A percentile compares a stretch with the other conserved stretches of the same genome.
These are phyloP conservation scores for Rhodotorula toruloides DNA, from an alignment of 768 basidiomycete species.

Conservation along the genomic window DNA sequence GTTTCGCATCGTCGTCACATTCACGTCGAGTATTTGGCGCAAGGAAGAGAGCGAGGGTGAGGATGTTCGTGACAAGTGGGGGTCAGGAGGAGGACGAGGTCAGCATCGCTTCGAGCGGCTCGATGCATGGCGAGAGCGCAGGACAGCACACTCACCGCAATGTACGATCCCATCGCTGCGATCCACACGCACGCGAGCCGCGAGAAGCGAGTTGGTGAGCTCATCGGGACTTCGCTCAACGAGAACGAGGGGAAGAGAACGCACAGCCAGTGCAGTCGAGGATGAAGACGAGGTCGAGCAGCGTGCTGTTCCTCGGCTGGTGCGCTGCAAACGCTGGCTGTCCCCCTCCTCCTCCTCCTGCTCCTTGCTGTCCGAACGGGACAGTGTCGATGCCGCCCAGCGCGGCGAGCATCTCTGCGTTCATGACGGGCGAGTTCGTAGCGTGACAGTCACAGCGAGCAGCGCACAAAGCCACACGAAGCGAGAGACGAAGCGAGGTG, in stretches of 20 bases:
- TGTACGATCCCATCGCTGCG: constrained; percentile 38
- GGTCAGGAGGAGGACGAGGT: neutral
- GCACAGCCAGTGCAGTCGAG: constrained; percentile 36
- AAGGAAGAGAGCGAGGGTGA: neutral
- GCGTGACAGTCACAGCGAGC: no score
- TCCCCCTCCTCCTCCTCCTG: neutral
- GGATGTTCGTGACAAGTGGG: neutral
- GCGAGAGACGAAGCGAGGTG: no score
- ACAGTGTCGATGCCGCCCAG: constrained; percentile 11
- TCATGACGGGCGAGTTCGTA: neutral
- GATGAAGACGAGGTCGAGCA: constrained; percentile 35
- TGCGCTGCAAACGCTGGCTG: neutral
- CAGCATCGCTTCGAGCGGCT: no score
- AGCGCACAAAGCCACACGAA: no score
- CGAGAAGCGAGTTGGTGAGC: neutral
- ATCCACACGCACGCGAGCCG: no score
- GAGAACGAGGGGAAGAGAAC: neutral
- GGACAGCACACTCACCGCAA: constrained; percentile 13
- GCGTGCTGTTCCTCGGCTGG: neutral
- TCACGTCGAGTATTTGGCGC: no score
- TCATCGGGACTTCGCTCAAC: neutral
- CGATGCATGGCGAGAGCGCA: neutral
- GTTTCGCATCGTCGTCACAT: no score
- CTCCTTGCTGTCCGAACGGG: neutral
- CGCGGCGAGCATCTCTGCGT: constrained; percentile 16